These are phyloP conservation scores for Coemansia sp. DNA, from an alignment of 192 early-diverging fungal genomes.

Conservation along the genomic window DNA sequence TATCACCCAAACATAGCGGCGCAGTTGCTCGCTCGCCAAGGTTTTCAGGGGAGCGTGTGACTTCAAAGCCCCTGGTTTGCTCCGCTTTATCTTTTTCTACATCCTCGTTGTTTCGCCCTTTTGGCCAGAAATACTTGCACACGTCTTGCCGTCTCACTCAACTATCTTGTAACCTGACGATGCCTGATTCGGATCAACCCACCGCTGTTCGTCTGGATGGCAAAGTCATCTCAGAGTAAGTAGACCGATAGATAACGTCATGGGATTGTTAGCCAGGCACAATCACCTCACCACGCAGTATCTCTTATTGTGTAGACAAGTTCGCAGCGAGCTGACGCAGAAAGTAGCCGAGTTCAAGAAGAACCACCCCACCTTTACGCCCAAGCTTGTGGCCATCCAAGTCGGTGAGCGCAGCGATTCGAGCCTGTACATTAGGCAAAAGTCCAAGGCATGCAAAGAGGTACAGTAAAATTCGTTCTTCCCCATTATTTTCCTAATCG, in stretches of 20 bases:
- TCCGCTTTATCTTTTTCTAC: conserved; percentile 3
- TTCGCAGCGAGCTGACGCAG: conserved; percentile 67
- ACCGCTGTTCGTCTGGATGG: conserved; percentile 29
- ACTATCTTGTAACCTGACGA: not conserved
- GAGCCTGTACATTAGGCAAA: conserved; percentile 89
- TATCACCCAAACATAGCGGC: conserved; percentile 8
- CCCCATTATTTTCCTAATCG: not conserved
- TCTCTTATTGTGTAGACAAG: conserved; percentile 20
- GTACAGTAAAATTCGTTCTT: conserved; percentile 9
- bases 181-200: conserved; percentile 18
- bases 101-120: conserved; percentile 9
- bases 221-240: conserved; percentile 40
- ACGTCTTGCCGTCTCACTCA: conserved; percentile 5
- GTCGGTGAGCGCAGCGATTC: conserved; percentile 96
- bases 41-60: conserved; percentile 8
- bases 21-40: not conserved
- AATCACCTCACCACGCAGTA: not conserved
- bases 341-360: conserved; percentile 67
- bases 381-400: conserved; percentile 87
- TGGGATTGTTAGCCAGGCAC: not conserved
- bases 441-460: conserved; percentile 85
- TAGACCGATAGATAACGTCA: not conserved
- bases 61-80: conserved; percentile 1
- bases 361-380: conserved; percentile 69
- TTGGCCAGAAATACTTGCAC: conserved; percentile 2